phyloP scores from a whole-genome alignment of 345 rosid species.

The Gossypium anomalum region DNA sequence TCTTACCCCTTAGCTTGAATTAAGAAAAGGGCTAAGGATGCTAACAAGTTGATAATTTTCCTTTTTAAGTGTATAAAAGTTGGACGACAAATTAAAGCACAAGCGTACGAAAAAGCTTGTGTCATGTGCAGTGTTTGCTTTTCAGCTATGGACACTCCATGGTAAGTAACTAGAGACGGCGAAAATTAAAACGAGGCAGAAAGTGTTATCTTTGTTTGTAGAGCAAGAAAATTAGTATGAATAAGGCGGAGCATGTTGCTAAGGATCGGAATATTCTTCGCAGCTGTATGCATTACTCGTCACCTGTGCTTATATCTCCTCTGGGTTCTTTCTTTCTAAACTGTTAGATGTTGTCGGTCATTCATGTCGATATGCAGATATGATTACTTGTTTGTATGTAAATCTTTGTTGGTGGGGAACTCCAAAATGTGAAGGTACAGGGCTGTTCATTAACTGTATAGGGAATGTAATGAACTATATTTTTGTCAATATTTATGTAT shows the following conservation, averaged over 20 bases:
- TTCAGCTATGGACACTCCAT: conserved; percentile 42
- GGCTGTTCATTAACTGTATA: conserved; percentile 33
- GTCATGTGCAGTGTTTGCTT: conserved; percentile 42
- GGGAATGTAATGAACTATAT: conserved; percentile 1
- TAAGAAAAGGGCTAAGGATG: conserved; percentile 28
- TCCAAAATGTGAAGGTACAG: conserved; percentile 1
- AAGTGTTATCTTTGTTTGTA: conserved; percentile 40
- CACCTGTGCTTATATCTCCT: conserved; percentile 22
- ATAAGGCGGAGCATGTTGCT: conserved; percentile 39
- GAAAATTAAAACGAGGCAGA: conserved; percentile 23
- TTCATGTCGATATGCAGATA: conserved; percentile 21
- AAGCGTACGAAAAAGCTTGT: conserved; percentile 25
- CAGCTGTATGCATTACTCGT: conserved; percentile 11
- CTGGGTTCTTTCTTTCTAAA: not conserved
- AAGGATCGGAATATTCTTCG: conserved; percentile 19
- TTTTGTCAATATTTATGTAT: not conserved
- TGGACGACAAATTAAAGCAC: conserved; percentile 33
- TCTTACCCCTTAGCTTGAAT: conserved; percentile 21
- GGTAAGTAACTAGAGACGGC: conserved; percentile 15
- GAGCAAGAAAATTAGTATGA: conserved; percentile 26
- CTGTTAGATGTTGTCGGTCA: not conserved
- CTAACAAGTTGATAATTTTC: conserved; percentile 42
- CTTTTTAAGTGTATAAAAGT: conserved; percentile 45
- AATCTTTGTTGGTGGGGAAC: conserved; percentile 14
- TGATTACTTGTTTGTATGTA: conserved; percentile 15